These are phyloP conservation scores for Acidiella bohemica DNA, from an alignment of 495 filamentous ascomycete genomes.

Conservation along the genomic window DNA sequence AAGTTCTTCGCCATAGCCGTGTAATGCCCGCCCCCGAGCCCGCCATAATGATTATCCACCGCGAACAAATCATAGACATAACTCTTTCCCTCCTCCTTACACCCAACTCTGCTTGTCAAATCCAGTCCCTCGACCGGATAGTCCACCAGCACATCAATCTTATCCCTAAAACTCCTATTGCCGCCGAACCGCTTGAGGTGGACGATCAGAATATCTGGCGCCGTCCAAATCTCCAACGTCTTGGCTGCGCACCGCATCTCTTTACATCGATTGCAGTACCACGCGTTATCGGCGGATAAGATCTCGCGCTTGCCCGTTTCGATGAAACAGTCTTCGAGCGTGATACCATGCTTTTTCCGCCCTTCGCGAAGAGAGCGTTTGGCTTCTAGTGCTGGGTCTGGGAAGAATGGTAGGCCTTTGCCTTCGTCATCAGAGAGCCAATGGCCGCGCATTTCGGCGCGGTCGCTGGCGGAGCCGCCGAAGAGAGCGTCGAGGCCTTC, in stretches of 20 bases:
- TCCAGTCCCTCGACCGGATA: slow-evolving; percentile 85
- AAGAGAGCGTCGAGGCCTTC: slow-evolving; percentile 59
- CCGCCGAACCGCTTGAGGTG: slow-evolving; percentile 92
- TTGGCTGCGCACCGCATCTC: slow-evolving; percentile 83
- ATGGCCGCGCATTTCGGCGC: slow-evolving; percentile 37
- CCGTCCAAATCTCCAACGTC: slow-evolving; percentile 93
- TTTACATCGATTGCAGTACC: slow-evolving; percentile 94
- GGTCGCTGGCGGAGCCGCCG: slow-evolving; percentile 29
- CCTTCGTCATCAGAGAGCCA: slow-evolving; percentile 23
- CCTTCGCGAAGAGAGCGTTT: slow-evolving; percentile 43
- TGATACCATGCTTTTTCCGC: slow-evolving; percentile 60
- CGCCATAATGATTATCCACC: slow-evolving; percentile 89
- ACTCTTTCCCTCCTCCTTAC: slow-evolving; percentile 62
- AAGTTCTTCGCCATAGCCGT: slow-evolving; percentile 90
- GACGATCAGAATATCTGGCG: slow-evolving; percentile 84
- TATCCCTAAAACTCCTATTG: slow-evolving; percentile 60
- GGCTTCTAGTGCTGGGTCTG: slow-evolving; percentile 52
- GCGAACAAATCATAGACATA: slow-evolving; percentile 84
- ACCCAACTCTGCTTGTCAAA: slow-evolving; percentile 60
- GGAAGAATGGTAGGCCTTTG: slow-evolving; percentile 31
- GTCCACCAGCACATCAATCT: slow-evolving; percentile 81
- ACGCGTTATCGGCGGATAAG: slow-evolving; percentile 83
- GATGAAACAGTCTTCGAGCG: slow-evolving; percentile 78
- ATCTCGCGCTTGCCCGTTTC: slow-evolving; percentile 91
- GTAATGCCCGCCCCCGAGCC: slow-evolving; percentile 86